phyloP scores from a whole-genome alignment of 2,329 filamentous ascomycete genomes.

The Colletotrichum agaves region DNA sequence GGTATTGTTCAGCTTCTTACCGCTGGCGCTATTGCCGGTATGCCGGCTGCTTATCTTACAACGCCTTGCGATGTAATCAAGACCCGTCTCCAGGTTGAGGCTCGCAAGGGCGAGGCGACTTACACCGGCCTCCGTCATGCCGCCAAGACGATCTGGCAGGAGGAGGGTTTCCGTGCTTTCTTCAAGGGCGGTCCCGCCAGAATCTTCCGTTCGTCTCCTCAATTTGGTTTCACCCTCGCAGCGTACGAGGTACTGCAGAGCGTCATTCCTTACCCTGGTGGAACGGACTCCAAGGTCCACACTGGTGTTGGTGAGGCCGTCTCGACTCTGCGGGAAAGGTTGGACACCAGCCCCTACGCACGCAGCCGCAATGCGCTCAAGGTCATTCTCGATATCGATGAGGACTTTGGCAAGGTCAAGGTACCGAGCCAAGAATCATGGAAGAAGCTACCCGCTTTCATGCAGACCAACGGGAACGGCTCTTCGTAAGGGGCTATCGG shows the following conservation, averaged over 20 bases:
- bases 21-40: conserved; percentile 92
- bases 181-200: conserved; percentile 98
- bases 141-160: conserved; percentile 82
- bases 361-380: conserved; percentile 90
- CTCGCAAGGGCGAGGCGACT: conserved; percentile 89
- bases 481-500: conserved; percentile 8
- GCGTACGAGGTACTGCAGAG: conserved; percentile 93
- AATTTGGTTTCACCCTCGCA: conserved; percentile 97
- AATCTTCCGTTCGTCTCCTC: conserved; percentile 93
- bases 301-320: conserved; percentile 72
- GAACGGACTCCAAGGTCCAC: conserved; percentile 62
- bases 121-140: conserved; percentile 91
- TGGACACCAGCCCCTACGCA: conserved; percentile 61
- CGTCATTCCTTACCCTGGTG: conserved; percentile 80
- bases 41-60: conserved; percentile 93
- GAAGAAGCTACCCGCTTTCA: conserved; percentile 62
- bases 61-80: conserved; percentile 99
- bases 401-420: conserved; percentile 86
- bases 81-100: conserved; percentile 96
- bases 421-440: conserved; percentile 65
- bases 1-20: conserved; percentile 91
- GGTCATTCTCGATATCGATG: conserved; percentile 93
- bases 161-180: conserved; percentile 96
- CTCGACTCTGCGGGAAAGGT: conserved; percentile 71
- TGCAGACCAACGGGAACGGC: conserved; percentile 42